phyloP scores from a whole-genome alignment of 2,329 filamentous ascomycete species.

The Biscogniauxia mediterranea region DNA sequence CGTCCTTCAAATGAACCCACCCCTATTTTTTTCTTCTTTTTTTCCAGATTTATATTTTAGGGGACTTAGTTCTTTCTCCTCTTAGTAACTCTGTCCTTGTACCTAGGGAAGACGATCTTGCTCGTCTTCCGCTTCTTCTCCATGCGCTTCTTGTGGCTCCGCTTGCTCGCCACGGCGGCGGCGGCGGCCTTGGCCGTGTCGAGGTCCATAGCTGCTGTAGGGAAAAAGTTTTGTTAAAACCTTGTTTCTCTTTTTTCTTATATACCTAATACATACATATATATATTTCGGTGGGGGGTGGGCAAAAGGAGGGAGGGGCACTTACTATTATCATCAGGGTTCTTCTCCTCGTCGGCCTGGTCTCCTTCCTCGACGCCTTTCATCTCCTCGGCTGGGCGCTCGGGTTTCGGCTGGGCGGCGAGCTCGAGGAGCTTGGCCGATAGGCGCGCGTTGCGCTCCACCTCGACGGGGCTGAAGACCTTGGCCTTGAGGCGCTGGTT shows the following conservation, averaged over 20 bases:
- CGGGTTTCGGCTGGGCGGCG: slow-evolving; percentile 72
- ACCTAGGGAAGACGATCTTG: slow-evolving; percentile 60
- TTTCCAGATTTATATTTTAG: slow-evolving; percentile 25
- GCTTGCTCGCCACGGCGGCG: slow-evolving; percentile 32
- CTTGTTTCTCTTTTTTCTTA: background rate
- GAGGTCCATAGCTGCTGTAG: slow-evolving; percentile 54
- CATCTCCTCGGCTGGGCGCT: slow-evolving; percentile 42
- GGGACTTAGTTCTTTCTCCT: slow-evolving; percentile 35
- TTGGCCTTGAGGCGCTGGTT: slow-evolving; percentile 74
- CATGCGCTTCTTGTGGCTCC: slow-evolving; percentile 49
- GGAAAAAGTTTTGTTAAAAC: slow-evolving; percentile 12
- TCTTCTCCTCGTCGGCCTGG: slow-evolving; percentile 19
- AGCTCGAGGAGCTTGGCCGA: slow-evolving; percentile 83
- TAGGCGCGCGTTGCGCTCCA: slow-evolving; percentile 76
- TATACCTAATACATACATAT: background rate
- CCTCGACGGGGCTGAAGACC: slow-evolving; percentile 81
- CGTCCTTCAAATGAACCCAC: slow-evolving; percentile 1
- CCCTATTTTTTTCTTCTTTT: background rate
- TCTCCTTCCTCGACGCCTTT: slow-evolving; percentile 34
- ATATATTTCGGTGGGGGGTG: too few species aligned
- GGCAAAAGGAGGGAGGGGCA: background rate
- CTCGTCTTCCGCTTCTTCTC: slow-evolving; percentile 58
- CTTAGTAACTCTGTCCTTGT: slow-evolving; percentile 49
- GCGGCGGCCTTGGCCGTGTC: slow-evolving; percentile 43
- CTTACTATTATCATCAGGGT: slow-evolving; percentile 31